These are phyloP conservation scores for Crepidotus variabilis DNA, from an alignment of 768 basidiomycete genomes.

Conservation along the genomic window DNA sequence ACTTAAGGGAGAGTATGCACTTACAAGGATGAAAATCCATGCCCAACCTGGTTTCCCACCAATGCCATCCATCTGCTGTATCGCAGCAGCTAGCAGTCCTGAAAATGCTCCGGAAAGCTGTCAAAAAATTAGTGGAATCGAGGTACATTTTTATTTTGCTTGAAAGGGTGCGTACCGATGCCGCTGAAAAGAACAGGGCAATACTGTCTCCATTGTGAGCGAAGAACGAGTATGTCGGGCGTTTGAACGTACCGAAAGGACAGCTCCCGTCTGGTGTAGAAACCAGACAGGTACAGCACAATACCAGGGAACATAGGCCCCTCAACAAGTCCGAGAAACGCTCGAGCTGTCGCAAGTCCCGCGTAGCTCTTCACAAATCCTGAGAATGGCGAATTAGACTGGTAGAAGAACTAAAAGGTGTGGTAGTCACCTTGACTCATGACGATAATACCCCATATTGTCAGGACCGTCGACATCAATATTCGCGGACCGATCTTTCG, in stretches of 20 bases:
- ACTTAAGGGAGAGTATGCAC: neutral
- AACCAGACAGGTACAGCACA: conserved; percentile 34
- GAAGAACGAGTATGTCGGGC: neutral
- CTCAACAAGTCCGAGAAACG: conserved; percentile 51
- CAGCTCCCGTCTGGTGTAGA: conserved; percentile 27
- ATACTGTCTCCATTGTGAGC: conserved; percentile 21
- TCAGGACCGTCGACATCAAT: conserved; percentile 45
- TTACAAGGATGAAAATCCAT: conserved; percentile 56
- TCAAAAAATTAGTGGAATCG: neutral
- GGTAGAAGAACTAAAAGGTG: neutral
- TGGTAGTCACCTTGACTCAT: conserved; percentile 38
- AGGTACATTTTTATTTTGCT: neutral
- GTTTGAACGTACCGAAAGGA: conserved; percentile 17
- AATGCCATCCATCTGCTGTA: conserved; percentile 52
- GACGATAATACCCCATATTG: conserved; percentile 46
- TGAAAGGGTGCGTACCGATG: conserved; percentile 22
- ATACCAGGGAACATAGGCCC: conserved; percentile 36
- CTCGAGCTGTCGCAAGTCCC: conserved; percentile 44
- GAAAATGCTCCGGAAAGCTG: conserved; percentile 57
- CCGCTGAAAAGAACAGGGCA: conserved; percentile 32
- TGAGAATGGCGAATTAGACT: conserved; percentile 10
- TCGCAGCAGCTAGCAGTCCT: conserved; percentile 59
- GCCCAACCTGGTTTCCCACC: conserved; percentile 54
- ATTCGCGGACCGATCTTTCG: conserved; percentile 40
- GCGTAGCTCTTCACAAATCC: conserved; percentile 40